Percentiles rank a stretch among this genome's conserved stretches.
Evolutionary conservation across 176 grass and related monocot species (phyloP).

Genomic region (Poa pratensis): DNA sequence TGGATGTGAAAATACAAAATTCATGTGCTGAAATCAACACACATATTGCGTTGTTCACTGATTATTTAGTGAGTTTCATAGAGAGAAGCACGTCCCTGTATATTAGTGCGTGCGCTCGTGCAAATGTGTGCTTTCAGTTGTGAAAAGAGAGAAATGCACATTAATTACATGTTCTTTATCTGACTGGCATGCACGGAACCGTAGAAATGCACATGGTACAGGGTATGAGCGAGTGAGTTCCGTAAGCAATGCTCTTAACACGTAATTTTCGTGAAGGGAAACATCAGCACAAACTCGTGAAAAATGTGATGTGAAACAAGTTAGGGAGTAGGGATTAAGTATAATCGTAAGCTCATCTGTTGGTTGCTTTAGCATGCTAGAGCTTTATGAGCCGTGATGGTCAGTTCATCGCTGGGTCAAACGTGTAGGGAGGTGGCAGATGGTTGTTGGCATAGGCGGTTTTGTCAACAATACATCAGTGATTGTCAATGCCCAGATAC

Average conservation of each 20-base stretch:
- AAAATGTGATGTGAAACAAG: neutral
- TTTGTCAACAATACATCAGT: neutral
- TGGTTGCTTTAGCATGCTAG: neutral
- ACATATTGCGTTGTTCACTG: no score
- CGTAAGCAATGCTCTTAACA: neutral
- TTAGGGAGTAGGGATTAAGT: neutral
- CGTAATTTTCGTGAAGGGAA: neutral
- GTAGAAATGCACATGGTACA: no score
- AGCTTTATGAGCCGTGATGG: neutral
- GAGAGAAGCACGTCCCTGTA: no score
- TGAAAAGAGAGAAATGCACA: no score
- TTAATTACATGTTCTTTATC: no score
- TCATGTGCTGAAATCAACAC: no score
- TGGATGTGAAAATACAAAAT: no score
- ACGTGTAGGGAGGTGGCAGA: neutral
- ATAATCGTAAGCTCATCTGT: neutral
- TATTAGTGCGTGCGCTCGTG: no score
- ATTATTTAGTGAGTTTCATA: no score
- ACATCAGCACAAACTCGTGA: conserved; percentile 15
- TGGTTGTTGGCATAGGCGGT: neutral
- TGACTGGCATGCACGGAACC: no score
- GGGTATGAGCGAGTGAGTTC: no score
- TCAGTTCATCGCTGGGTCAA: neutral
- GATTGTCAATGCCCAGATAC: neutral
- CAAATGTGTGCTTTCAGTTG: no score